A percentile compares a stretch with the other conserved stretches of the same genome.
Evolutionary conservation across 2,329 filamentous ascomycete genomes (phyloP).

Genomic region (Pseudocercospora macadamiae): DNA sequence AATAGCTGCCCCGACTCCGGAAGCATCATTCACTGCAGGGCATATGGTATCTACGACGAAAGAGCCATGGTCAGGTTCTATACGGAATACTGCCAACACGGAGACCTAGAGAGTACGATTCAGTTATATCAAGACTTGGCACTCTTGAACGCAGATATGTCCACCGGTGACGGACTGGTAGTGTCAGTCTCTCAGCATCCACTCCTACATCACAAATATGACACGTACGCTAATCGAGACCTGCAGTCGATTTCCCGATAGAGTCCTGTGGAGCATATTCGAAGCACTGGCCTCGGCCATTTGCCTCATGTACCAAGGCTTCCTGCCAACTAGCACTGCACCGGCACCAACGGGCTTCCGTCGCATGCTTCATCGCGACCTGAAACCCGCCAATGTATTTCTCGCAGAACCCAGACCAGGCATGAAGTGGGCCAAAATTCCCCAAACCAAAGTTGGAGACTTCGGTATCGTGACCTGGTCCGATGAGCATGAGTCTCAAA

Average conservation of each 20-base stretch:
- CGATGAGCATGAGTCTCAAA: background rate
- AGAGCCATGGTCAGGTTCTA: constrained; percentile 3
- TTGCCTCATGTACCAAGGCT: constrained; percentile 11
- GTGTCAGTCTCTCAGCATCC: background rate
- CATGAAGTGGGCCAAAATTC: constrained; percentile 5
- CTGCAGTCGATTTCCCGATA: constrained; percentile 1
- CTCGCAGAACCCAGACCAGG: background rate
- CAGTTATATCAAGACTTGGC: background rate
- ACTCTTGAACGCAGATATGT: background rate
- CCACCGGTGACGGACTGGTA: background rate
- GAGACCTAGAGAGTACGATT: background rate
- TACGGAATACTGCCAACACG: background rate
- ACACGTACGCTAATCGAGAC: too few species aligned
- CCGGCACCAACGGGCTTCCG: background rate
- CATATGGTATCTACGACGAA: background rate
- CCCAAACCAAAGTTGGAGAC: constrained; percentile 11
- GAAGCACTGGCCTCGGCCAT: constrained; percentile 9
- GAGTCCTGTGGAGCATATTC: constrained; percentile 15
- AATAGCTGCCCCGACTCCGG: background rate
- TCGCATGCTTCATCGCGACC: constrained; percentile 10
- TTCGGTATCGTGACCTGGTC: constrained; percentile 6
- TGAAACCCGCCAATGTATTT: constrained; percentile 19
- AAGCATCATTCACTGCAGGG: constrained; percentile 1
- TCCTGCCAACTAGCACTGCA: background rate
- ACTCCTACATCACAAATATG: too few species aligned